Evolutionary conservation across 2,329 filamentous ascomycete genomes (phyloP), one percentile per base, ranked within the genome.

Genomic region (Pestalotiopsis sp.): DNA sequence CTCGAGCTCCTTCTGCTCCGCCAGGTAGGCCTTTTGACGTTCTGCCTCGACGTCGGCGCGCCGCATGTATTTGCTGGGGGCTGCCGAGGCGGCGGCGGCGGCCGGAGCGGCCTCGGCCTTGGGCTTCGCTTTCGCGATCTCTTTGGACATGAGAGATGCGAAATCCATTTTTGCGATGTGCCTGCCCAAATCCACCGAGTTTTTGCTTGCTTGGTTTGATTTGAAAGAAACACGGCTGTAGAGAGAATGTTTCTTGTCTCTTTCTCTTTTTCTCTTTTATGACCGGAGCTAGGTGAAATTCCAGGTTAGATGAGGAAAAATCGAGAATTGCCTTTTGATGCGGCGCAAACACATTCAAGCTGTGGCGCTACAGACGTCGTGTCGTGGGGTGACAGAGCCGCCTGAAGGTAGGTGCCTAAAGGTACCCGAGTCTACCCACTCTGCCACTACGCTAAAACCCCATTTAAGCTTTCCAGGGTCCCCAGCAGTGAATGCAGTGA

Each of bases 101-200:
- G 59, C 27, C 17, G 59, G 31, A 41, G 73, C 58, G 67, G 71
- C 45, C 39, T 75, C 67, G n/a, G 77, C 56, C 36, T 76, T 80
- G 71, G 66, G 82, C 73, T 93, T 93, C 73, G 91, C 86, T 80
- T 96, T 97, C 76, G 93, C 90, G 76, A 99, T 96, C 81, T 97
- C 94, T 78, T 94, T 92, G 76, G 93, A 90, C 93, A 99, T 97
- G 62, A 99, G 85, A 45, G 94, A 89, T 70, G 94, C 94, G 84
- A 99, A 99, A 81, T 99, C 95, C 96, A 99, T 99, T 73, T 70
- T 85, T 78, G 20, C 12, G 11, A 36, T 12, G 14, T 52, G 14
- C 12, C 45, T 17, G 14, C 14, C 45, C 14, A 20, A 12, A 3
- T 17, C 14, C 14, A 52, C 14, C 20, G 45, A 17, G 14, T 52